These are phyloP conservation scores for Wickerhamomyces chaumierensis DNA, from an alignment of 805 yeast species.

Conservation along the genomic window DNA sequence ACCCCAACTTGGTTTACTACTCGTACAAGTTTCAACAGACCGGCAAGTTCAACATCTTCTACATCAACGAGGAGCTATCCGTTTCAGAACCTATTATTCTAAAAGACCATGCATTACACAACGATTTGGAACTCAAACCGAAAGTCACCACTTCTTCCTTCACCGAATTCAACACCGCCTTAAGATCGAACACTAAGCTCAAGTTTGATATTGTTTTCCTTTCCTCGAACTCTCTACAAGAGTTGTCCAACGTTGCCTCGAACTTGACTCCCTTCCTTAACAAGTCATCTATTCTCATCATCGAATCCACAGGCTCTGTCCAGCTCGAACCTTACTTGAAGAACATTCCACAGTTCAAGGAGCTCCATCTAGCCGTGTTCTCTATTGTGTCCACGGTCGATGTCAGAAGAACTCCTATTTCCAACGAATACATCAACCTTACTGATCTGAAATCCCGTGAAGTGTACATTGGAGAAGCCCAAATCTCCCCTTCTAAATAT, in stretches of 20 bases:
- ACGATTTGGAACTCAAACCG: constrained; percentile 22
- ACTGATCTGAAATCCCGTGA: constrained; percentile 19
- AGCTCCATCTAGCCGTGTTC: constrained; percentile 11
- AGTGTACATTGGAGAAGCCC: constrained; percentile 25
- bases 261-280: constrained; percentile 27
- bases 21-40: constrained; percentile 45
- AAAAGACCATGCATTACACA: constrained; percentile 16
- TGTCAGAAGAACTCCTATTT: constrained; percentile 7
- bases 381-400: constrained; percentile 14
- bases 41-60: constrained; percentile 27
- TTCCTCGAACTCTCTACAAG: constrained; percentile 40
- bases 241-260: constrained; percentile 31
- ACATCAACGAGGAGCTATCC: constrained; percentile 23
- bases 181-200: constrained; percentile 2
- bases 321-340: constrained; percentile 64
- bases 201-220: constrained; percentile 34
- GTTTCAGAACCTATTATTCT: constrained; percentile 2
- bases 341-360: constrained; percentile 37
- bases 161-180: constrained; percentile 6
- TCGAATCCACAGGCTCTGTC: constrained; percentile 64
- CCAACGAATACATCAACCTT: constrained; percentile 8
- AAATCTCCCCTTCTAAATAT: constrained; percentile 30
- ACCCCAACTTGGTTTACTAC: constrained; percentile 49
- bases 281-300: constrained; percentile 38
- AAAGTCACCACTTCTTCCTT: background rate